Base-by-base conservation (phyloP, 192 early-diverging fungal species). In the Dimargaris xerosporica region DNA sequence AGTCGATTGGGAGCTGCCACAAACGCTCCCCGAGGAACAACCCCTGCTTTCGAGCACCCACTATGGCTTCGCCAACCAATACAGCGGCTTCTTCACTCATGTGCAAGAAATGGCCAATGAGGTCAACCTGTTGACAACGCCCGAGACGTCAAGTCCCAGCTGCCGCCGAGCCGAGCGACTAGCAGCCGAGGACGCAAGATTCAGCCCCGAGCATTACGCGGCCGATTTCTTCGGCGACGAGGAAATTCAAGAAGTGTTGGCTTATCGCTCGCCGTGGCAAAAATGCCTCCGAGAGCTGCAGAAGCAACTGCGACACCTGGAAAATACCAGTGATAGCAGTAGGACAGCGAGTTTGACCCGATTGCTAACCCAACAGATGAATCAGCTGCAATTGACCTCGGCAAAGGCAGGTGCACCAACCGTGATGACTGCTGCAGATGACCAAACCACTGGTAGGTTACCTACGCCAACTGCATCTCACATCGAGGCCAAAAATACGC, bases 21-120 rank as follows among this genome's bases (percentile, higher is more conserved):
- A 97, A 64, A 70, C 78, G 56, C 52, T 88, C 26, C 71, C 69
- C 4, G 17, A 72, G 2, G 69, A 86, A 43, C 66, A 68, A 48
- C 61, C 72, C 55, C 50, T 67, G 39, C 26, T 62, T 10, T 44
- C 47, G 1, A 63, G 23, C 10, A 71, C 77, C 7, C 73, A 74
- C 21, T 99, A 97, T 70, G 96, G 96, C 9, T 99, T 99, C 77
- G 88, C 94, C 72, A 82, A 85, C 64, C 78, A 83, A 29, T 91
- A 95, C 71, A 80, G 68, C 39, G 86, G 86, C 10, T 85, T 82
- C 54, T 86, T 88, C 55, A 71, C 78, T 0, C 86, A 93, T 64
- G 80, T 86, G 0, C 77, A 79, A 30, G 82, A 82, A 63, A 84
- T 82, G 0, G 78, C 75, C 48, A 90, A 87, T 63, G 87, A 90